Conservation (phyloP, 805 yeast genomes). For the Brettanomyces bruxellensis region DNA sequence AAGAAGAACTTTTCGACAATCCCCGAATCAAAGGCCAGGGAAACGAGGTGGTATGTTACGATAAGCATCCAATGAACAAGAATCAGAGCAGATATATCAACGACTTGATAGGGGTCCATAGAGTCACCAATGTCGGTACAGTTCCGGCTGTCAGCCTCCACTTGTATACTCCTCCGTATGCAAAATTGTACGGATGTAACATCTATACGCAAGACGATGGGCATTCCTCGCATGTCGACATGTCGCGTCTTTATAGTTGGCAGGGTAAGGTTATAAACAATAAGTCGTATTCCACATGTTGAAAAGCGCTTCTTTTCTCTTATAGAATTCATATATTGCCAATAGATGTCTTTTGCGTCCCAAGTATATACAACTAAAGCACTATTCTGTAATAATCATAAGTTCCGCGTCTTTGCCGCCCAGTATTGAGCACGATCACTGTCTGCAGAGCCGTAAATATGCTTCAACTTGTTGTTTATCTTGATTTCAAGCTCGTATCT, state of each 20-base stretch:
- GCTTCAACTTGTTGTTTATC: slow-evolving; percentile 18
- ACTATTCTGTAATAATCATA: neutral
- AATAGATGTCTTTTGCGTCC: neutral
- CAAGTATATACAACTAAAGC: neutral
- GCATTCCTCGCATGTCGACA: slow-evolving; percentile 40
- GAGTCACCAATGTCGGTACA: slow-evolving; percentile 43
- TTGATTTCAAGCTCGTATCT: slow-evolving; percentile 23
- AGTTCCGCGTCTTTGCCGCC: slow-evolving; percentile 20
- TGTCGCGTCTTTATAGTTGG: slow-evolving; percentile 55
- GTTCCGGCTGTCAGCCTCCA: slow-evolving; percentile 52
- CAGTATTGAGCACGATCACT: slow-evolving; percentile 41
- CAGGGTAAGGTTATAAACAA: slow-evolving; percentile 32
- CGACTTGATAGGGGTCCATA: slow-evolving; percentile 59
- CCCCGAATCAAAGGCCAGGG: slow-evolving; percentile 24
- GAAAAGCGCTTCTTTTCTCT: neutral
- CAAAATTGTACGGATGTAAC: slow-evolving; percentile 47
- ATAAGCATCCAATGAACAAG: slow-evolving; percentile 17
- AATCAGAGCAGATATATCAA: slow-evolving; percentile 56
- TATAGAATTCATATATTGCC: too few relatives aligned
- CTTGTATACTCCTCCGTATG: slow-evolving; percentile 72
- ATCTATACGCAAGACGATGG: slow-evolving; percentile 41
- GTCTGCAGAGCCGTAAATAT: slow-evolving; percentile 21
- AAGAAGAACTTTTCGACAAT: slow-evolving; percentile 46
- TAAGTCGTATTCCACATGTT: slow-evolving; percentile 13
- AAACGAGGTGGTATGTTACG: neutral